These are phyloP conservation scores for Syzygium malaccense DNA, from an alignment of 441 rosid species.

Conservation along the genomic window DNA sequence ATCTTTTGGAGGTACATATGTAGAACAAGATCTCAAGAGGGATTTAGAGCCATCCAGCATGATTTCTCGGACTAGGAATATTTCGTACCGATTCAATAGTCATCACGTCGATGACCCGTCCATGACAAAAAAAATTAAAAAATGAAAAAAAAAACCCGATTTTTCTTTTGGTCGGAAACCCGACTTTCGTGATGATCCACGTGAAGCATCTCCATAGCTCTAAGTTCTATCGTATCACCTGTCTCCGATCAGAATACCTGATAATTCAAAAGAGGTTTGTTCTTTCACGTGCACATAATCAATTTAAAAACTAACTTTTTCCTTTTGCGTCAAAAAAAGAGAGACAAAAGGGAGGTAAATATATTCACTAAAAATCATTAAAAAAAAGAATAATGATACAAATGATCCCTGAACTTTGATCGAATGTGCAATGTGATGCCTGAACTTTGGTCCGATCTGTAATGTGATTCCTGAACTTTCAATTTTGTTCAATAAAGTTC, in stretches of 20 bases:
- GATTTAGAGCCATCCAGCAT: neutral
- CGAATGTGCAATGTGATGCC: too few relatives aligned
- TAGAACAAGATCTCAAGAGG: neutral
- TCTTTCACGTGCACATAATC: neutral
- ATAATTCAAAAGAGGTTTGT: neutral
- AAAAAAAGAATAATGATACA: too few relatives aligned
- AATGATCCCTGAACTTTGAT: too few relatives aligned
- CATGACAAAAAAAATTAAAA: neutral
- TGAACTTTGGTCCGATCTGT: too few relatives aligned
- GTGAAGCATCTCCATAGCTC: accelerated
- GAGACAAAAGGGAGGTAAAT: neutral
- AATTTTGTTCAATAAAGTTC: too few relatives aligned
- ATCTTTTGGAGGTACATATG: neutral
- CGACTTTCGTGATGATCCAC: accelerated
- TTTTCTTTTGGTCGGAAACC: too few relatives aligned
- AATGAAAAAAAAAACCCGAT: neutral
- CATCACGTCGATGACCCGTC: neutral
- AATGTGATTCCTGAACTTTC: too few relatives aligned
- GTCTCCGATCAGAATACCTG: accelerated
- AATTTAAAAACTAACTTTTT: neutral
- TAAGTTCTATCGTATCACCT: neutral
- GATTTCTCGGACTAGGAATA: neutral
- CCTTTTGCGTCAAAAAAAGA: neutral
- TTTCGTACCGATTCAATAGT: neutral
- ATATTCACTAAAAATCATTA: neutral